Evolutionary conservation across 768 basidiomycete genomes (phyloP).

Genomic region (Serendipita vermifera): DNA sequence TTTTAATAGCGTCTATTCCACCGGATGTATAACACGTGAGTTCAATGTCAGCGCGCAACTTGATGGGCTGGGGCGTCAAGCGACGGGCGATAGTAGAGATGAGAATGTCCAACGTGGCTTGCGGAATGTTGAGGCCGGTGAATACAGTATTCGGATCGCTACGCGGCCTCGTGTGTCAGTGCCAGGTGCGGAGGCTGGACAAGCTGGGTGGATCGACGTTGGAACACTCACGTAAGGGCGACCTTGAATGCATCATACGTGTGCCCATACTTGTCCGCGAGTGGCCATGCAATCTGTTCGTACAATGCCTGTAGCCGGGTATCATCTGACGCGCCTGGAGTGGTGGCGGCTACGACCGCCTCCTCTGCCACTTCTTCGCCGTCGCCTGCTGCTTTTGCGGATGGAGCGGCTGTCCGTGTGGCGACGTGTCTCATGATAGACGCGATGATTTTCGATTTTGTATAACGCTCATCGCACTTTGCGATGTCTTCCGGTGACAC

Average conservation of each 20-base stretch:
- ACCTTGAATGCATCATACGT: conserved; percentile 97
- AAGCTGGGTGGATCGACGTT: conserved; percentile 24
- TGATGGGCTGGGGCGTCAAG: conserved; percentile 95
- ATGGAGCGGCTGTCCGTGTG: conserved; percentile 27
- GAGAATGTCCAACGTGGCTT: conserved; percentile 49
- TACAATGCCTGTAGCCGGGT: conserved; percentile 75
- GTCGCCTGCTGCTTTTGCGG: conserved; percentile 32
- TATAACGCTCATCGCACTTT: conserved; percentile 97
- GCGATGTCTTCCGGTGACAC: conserved; percentile 96
- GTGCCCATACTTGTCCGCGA: conserved; percentile 85
- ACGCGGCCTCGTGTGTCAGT: conserved; percentile 8
- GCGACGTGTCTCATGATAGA: conserved; percentile 88
- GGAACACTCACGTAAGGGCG: conserved; percentile 62
- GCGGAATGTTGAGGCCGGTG: conserved; percentile 42
- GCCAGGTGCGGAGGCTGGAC: not conserved
- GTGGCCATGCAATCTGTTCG: conserved; percentile 85
- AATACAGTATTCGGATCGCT: conserved; percentile 77
- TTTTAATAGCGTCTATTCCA: conserved; percentile 94
- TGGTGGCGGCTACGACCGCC: conserved; percentile 29
- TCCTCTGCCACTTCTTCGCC: conserved; percentile 34
- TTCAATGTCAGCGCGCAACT: conserved; percentile 95
- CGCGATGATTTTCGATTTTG: conserved; percentile 93
- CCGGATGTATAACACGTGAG: conserved; percentile 91
- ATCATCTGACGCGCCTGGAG: conserved; percentile 47
- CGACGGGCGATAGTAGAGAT: conserved; percentile 81